Conservation (phyloP, 2,329 filamentous ascomycete species). For the Pezicula radicicola region DNA sequence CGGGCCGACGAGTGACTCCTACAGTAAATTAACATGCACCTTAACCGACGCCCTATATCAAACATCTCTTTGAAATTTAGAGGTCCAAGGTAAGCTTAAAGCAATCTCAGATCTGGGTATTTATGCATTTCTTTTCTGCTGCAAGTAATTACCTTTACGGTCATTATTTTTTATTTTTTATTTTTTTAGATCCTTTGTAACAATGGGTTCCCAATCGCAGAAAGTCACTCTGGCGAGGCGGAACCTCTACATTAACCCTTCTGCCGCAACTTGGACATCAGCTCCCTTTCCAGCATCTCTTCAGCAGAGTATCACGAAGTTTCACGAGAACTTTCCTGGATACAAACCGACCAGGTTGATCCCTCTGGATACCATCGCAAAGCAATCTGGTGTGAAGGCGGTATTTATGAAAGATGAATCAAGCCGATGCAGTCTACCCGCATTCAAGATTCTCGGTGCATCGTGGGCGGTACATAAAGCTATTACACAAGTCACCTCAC, state of each 20-base stretch:
- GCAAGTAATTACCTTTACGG: too few species aligned
- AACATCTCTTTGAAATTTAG: background rate
- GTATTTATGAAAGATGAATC: constrained; percentile 71
- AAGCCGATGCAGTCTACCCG: constrained; percentile 61
- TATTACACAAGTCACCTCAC: constrained; percentile 40
- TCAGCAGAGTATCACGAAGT: constrained; percentile 25
- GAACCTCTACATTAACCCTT: background rate
- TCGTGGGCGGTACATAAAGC: constrained; percentile 68
- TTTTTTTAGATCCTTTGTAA: background rate
- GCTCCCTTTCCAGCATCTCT: background rate
- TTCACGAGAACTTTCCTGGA: constrained; percentile 56
- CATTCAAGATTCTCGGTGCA: constrained; percentile 77
- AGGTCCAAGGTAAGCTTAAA: background rate
- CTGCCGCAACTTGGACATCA: background rate
- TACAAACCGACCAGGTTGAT: constrained; percentile 55
- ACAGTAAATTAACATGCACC: too few species aligned
- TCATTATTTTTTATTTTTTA: background rate
- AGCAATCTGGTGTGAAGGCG: constrained; percentile 49
- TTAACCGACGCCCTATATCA: background rate
- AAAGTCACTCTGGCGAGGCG: background rate
- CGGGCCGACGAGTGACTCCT: background rate
- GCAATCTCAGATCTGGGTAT: too few species aligned
- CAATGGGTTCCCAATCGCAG: background rate
- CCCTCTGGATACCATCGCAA: constrained; percentile 48
- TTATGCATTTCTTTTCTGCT: too few species aligned